Percentiles rank a stretch among this genome's conserved stretches.
These are phyloP conservation scores for Microdochium trichocladiopsis DNA, from an alignment of 2,329 filamentous ascomycete genomes.

Conservation along the genomic window DNA sequence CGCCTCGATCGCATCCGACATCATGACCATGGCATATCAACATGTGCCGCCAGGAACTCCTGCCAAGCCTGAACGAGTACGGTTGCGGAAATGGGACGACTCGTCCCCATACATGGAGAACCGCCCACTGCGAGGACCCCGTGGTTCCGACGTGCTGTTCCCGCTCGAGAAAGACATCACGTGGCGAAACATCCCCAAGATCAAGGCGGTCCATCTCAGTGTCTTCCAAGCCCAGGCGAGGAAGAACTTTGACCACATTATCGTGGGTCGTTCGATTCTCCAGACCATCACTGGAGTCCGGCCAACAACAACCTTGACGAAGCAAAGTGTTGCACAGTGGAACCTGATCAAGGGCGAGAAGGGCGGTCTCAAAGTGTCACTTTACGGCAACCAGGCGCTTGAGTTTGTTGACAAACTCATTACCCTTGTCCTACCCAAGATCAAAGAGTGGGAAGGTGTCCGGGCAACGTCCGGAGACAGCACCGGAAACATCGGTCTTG, in stretches of 20 bases:
- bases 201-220: conserved; percentile 77
- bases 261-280: conserved; percentile 76
- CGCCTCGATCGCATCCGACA: conserved; percentile 76
- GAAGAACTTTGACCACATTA: conserved; percentile 66
- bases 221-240: conserved; percentile 63
- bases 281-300: conserved; percentile 80
- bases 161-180: conserved; percentile 67
- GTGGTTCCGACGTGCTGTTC: conserved; percentile 67
- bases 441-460: conserved; percentile 88
- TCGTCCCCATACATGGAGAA: conserved; percentile 94
- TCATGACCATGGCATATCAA: conserved; percentile 82
- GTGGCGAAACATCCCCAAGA: conserved; percentile 78
- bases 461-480: conserved; percentile 66
- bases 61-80: conserved; percentile 45
- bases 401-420: conserved; percentile 88
- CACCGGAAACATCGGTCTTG: conserved; percentile 80
- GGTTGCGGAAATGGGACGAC: conserved; percentile 79
- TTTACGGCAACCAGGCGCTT: conserved; percentile 75
- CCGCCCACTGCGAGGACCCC: conserved; percentile 73
- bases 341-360: conserved; percentile 63
- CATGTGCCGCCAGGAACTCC: conserved; percentile 75
- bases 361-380: conserved; percentile 68
- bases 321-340: conserved; percentile 68
- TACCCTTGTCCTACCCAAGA: conserved; percentile 83
- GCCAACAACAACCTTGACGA: conserved; percentile 62